These are phyloP conservation scores for Argentina anserina DNA, from an alignment of 306 rosid genomes.

Conservation along the genomic window DNA sequence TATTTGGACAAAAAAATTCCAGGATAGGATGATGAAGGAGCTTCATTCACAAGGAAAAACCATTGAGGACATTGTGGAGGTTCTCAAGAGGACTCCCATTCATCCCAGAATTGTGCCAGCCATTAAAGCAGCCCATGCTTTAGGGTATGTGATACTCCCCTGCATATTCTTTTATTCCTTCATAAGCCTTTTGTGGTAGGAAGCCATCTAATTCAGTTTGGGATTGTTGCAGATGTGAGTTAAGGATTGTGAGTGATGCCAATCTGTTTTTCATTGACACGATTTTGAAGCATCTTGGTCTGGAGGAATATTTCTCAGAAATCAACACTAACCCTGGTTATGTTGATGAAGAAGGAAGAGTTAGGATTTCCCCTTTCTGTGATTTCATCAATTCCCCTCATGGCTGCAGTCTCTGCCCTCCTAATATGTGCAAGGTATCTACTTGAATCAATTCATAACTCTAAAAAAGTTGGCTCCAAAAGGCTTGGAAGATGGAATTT, in stretches of 20 bases:
- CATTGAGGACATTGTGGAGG: conserved; percentile 42
- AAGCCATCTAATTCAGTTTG: not conserved
- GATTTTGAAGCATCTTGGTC: conserved; percentile 59
- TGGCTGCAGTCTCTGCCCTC: conserved; percentile 65
- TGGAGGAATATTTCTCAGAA: conserved; percentile 60
- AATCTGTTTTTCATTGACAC: conserved; percentile 67
- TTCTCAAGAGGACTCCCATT: conserved; percentile 49
- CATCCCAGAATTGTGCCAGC: conserved; percentile 57
- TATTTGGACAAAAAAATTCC: conserved; percentile 7
- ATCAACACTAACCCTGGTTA: conserved; percentile 67
- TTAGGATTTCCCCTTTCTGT: conserved; percentile 52
- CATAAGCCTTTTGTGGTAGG: not conserved
- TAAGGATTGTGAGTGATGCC: conserved; percentile 82
- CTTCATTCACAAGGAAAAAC: conserved; percentile 53
- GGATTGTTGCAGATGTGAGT: conserved; percentile 50
- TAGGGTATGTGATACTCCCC: conserved; percentile 31
- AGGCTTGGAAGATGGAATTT: not conserved
- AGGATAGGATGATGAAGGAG: conserved; percentile 82
- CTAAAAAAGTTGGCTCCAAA: not conserved
- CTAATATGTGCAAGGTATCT: conserved; percentile 84
- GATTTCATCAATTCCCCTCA: conserved; percentile 54
- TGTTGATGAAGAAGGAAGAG: conserved; percentile 57
- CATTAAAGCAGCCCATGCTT: conserved; percentile 53
- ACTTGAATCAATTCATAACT: not conserved
- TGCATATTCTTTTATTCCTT: not conserved